A percentile compares a stretch with the other conserved stretches of the same genome.
Conservation (phyloP, 2,329 filamentous ascomycete genomes). For the Endocalyx cinctus region DNA sequence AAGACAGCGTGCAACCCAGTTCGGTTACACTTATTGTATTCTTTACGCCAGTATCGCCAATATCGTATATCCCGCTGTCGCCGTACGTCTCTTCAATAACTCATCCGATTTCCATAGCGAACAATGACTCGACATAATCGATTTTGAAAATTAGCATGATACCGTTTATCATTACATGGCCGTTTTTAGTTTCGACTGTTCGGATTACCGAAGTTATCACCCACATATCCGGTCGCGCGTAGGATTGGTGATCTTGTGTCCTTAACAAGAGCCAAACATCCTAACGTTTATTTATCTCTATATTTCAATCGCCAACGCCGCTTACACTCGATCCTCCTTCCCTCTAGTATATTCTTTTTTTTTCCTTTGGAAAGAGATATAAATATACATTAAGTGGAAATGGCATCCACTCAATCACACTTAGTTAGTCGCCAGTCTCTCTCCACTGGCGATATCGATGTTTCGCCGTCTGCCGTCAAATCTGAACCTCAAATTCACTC, state of each 20-base stretch:
- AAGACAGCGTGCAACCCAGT: conserved; percentile 1
- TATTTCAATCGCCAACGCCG: conserved; percentile 3
- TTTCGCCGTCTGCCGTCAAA: conserved; percentile 27
- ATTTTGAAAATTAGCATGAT: no score
- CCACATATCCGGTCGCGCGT: conserved; percentile 20
- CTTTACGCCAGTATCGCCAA: no score
- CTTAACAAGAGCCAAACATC: conserved; percentile 15
- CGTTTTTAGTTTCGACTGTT: conserved; percentile 22
- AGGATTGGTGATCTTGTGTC: no score
- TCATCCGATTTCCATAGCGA: no score
- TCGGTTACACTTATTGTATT: conserved; percentile 5
- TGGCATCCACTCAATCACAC: conserved; percentile 34
- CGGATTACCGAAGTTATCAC: conserved; percentile 21
- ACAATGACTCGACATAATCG: no score
- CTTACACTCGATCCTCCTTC: conserved; percentile 14
- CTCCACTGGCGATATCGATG: conserved; percentile 29
- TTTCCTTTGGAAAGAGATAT: no score
- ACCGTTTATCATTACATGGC: no score
- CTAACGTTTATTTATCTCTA: conserved; percentile 6
- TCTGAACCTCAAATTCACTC: conserved; percentile 25
- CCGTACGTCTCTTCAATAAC: no score
- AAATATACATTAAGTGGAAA: no score
- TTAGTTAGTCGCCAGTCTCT: conserved; percentile 30
- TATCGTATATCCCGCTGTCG: no score
- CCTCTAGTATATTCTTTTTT: conserved; percentile 21